A percentile compares a stretch with the other conserved stretches of the same genome.
Conservation (phyloP, 2,329 filamentous ascomycete species). For the Colletotrichum cordylinicola region DNA sequence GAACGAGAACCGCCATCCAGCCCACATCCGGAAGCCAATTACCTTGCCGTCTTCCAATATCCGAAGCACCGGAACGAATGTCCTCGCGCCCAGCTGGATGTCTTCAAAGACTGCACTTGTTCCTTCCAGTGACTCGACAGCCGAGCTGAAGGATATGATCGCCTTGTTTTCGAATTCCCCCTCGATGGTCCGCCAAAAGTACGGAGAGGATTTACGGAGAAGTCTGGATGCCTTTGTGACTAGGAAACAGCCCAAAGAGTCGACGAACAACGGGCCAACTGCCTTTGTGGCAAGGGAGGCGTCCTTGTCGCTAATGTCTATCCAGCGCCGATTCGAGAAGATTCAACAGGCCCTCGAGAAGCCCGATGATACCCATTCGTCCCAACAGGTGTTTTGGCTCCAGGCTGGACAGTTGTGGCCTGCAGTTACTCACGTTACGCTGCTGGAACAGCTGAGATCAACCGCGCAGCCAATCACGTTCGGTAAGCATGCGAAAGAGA, state of each 20-base stretch:
- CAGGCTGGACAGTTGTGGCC: slow-evolving; percentile 50
- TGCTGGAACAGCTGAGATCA: slow-evolving; percentile 54
- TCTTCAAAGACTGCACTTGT: not conserved
- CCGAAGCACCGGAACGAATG: slow-evolving; percentile 7
- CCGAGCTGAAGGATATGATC: slow-evolving; percentile 36
- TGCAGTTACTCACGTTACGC: slow-evolving; percentile 40
- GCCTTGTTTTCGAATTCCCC: slow-evolving; percentile 29
- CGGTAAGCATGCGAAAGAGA: slow-evolving; percentile 39
- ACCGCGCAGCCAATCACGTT: slow-evolving; percentile 29
- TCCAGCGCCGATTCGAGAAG: not conserved
- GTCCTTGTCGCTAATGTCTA: not conserved
- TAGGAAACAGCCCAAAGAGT: not conserved
- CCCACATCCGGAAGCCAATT: not conserved
- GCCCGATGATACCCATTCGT: not conserved
- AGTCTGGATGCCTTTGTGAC: slow-evolving; percentile 32
- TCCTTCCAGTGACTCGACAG: not conserved
- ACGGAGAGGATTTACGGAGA: slow-evolving; percentile 34
- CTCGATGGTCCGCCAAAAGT: slow-evolving; percentile 39
- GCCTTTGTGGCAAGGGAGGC: not conserved
- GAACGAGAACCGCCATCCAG: not conserved
- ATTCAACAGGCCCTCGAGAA: not conserved
- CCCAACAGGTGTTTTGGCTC: slow-evolving; percentile 44
- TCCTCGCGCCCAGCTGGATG: slow-evolving; percentile 18
- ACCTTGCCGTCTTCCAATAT: not conserved
- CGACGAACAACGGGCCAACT: not conserved